A percentile compares a stretch with the other conserved stretches of the same genome.
phyloP scores from a whole-genome alignment of 305 asterid species.

The Ilex paraguariensis region DNA sequence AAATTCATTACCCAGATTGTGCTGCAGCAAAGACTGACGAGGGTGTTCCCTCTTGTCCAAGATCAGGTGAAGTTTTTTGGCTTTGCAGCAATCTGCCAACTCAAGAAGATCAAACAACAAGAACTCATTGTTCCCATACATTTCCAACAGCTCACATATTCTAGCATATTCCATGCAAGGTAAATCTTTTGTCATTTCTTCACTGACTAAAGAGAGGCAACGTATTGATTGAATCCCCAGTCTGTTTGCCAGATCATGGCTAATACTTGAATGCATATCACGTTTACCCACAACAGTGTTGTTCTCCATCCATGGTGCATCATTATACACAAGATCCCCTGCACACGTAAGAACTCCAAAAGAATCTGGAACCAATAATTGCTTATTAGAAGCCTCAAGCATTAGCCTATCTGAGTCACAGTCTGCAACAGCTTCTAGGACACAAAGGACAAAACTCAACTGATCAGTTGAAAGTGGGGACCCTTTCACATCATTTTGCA shows the following conservation, averaged over 20 bases:
- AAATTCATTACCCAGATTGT: conserved; percentile 79
- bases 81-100: conserved; percentile 97
- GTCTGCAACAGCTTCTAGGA: conserved; percentile 82
- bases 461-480: conserved; percentile 68
- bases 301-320: conserved; percentile 95
- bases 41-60: conserved; percentile 95
- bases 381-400: conserved; percentile 35
- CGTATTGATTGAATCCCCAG: conserved; percentile 92
- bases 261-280: conserved; percentile 68
- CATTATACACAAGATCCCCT: conserved; percentile 80
- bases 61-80: conserved; percentile 80
- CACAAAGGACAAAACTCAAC: conserved; percentile 75
- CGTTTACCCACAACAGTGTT: conserved; percentile 62
- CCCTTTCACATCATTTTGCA: conserved; percentile 66
- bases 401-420: conserved; percentile 47
- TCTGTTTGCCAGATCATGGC: conserved; percentile 71
- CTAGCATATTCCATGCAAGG: conserved; percentile 92
- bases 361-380: conserved; percentile 71
- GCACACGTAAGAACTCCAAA: conserved; percentile 75
- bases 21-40: conserved; percentile 86
- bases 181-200: conserved; percentile 84
- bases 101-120: conserved; percentile 90
- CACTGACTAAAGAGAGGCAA: conserved; percentile 75
- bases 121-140: conserved; percentile 67
- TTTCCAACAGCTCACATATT: conserved; percentile 69